Evolutionary conservation across 1,284 basidiomycete genomes (phyloP).

Genomic region (Cystobasidiaceae sp.): DNA sequence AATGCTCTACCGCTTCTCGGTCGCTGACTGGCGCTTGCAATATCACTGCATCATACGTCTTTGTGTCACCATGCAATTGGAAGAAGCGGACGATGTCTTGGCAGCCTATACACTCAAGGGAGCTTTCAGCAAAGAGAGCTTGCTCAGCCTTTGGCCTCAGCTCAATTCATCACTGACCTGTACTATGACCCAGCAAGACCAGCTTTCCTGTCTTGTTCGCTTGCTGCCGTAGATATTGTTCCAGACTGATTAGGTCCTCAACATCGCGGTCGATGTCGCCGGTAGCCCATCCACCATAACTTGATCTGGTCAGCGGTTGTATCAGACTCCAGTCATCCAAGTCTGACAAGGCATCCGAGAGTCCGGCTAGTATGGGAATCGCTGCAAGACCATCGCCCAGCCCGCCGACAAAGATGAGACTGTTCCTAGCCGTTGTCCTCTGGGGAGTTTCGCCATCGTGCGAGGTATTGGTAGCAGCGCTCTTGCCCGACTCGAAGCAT

Average conservation of each 20-base stretch:
- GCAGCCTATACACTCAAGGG: constrained; percentile 4
- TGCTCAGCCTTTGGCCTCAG: no score
- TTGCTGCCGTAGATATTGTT: constrained; percentile 15
- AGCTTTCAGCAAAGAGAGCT: no score
- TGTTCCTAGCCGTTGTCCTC: not conserved
- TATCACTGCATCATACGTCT: constrained; percentile 1
- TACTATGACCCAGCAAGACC: constrained; percentile 26
- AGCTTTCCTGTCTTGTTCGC: constrained; percentile 17
- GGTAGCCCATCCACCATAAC: constrained; percentile 18
- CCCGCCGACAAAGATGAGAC: constrained; percentile 23
- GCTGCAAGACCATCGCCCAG: constrained; percentile 24
- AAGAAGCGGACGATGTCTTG: constrained; percentile 28
- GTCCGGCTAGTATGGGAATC: constrained; percentile 7
- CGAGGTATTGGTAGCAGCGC: not conserved
- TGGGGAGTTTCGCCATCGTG: not conserved
- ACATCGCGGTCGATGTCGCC: constrained; percentile 27
- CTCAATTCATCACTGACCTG: not conserved
- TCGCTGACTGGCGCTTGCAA: constrained; percentile 29
- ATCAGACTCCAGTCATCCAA: constrained; percentile 15
- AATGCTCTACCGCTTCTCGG: constrained; percentile 9
- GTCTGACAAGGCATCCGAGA: constrained; percentile 1
- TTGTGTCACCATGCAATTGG: constrained; percentile 5
- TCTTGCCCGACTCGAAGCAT: constrained; percentile 16
- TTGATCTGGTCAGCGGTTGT: constrained; percentile 20
- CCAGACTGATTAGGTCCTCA: constrained; percentile 17